These are phyloP conservation scores for Monosporascus sp. DNA, from an alignment of 2,329 filamentous ascomycete species.

Conservation along the genomic window DNA sequence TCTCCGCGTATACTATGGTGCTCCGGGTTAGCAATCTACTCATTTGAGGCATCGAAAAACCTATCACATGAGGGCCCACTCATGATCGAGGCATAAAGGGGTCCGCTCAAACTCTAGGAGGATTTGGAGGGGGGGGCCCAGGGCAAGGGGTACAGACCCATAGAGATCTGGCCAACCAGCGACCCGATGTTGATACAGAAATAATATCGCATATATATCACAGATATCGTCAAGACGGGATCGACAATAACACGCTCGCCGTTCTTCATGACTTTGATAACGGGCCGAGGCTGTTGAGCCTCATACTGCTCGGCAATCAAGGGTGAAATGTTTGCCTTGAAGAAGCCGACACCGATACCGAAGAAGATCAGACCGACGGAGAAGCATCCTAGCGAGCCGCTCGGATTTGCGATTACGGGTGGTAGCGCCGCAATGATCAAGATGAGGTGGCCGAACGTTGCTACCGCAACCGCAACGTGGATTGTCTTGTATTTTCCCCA, in stretches of 20 bases:
- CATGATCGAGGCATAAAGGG: too few relatives aligned
- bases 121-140: too few relatives aligned
- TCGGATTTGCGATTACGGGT: constrained; percentile 44
- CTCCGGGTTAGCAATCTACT: background rate
- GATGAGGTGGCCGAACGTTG: constrained; percentile 53
- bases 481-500: constrained; percentile 60
- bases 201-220: constrained; percentile 63
- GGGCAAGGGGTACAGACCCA: constrained; percentile 27
- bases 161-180: constrained; percentile 54
- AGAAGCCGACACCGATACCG: constrained; percentile 58
- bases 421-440: constrained; percentile 56
- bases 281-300: constrained; percentile 39
- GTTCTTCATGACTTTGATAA: constrained; percentile 40
- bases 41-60: background rate
- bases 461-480: constrained; percentile 48
- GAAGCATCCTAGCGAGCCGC: constrained; percentile 49
- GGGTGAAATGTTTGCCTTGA: constrained; percentile 63
- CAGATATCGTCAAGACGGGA: constrained; percentile 49
- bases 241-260: constrained; percentile 58
- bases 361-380: constrained; percentile 55
- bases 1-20: constrained; percentile 58
- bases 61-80: too few relatives aligned
- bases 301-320: constrained; percentile 56
- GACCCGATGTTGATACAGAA: constrained; percentile 65
- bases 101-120: too few relatives aligned